Evolutionary conservation across 129 eudicot species (phyloP).

Genomic region (Chrysanthemum makinoi): DNA sequence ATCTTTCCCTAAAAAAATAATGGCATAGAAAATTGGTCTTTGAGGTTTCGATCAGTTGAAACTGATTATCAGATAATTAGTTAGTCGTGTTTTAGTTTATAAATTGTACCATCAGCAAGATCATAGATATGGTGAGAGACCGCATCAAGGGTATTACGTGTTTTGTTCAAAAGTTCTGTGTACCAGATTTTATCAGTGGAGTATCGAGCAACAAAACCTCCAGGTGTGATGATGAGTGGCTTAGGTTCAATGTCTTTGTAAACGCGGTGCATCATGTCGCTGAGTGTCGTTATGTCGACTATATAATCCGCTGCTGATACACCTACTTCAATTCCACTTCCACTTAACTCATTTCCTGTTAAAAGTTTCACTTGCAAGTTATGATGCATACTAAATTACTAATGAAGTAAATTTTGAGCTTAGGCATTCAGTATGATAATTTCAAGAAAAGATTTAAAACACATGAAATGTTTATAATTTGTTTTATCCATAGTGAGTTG

Average conservation of each 20-base stretch:
- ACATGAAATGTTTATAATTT: too few species aligned
- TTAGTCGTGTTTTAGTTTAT: neutral
- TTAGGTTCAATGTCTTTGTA: slow-evolving; percentile 46
- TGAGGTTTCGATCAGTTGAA: neutral
- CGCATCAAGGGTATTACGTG: slow-evolving; percentile 44
- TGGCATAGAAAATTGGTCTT: slow-evolving; percentile 16
- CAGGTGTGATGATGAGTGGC: slow-evolving; percentile 72
- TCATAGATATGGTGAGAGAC: slow-evolving; percentile 75
- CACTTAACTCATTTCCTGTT: slow-evolving; percentile 82
- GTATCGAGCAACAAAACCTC: slow-evolving; percentile 47
- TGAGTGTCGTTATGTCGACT: slow-evolving; percentile 38
- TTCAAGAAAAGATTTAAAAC: too few species aligned
- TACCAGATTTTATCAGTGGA: slow-evolving; percentile 46
- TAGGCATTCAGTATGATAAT: too few species aligned
- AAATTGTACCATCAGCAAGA: slow-evolving; percentile 72
- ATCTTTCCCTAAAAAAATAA: slow-evolving; percentile 53
- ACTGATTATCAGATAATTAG: neutral
- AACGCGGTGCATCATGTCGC: slow-evolving; percentile 40
- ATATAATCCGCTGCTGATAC: slow-evolving; percentile 61
- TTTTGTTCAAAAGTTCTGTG: slow-evolving; percentile 40
- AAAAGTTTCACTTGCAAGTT: neutral
- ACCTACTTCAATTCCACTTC: slow-evolving; percentile 62
- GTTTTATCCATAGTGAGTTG: too few species aligned
- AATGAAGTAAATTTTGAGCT: too few species aligned
- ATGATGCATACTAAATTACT: neutral